These are phyloP conservation scores for Draba incana DNA, from an alignment of 345 rosid genomes.

Conservation along the genomic window DNA sequence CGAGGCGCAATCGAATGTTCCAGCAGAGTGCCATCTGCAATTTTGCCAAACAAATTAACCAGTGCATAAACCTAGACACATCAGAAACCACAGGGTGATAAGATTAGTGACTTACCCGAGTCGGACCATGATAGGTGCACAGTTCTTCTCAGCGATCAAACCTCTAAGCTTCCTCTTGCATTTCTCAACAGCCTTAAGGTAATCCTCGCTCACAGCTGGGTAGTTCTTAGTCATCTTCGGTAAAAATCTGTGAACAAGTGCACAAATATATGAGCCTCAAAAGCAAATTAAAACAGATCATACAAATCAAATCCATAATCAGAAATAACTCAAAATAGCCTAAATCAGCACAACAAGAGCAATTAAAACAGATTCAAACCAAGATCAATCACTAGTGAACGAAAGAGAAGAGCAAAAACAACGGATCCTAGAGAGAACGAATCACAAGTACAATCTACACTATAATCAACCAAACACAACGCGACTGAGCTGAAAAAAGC, in stretches of 20 bases:
- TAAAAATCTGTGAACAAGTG: not conserved
- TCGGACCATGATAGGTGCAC: slow-evolving; percentile 97
- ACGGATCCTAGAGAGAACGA: not conserved
- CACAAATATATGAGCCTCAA: slow-evolving; percentile 7
- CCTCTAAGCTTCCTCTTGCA: slow-evolving; percentile 86
- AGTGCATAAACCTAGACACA: not conserved
- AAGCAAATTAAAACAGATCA: too few relatives aligned
- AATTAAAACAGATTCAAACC: not conserved
- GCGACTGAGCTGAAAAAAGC: not conserved
- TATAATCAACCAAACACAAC: not conserved
- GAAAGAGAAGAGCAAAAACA: not conserved
- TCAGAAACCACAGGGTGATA: not conserved
- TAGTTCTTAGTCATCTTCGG: slow-evolving; percentile 76
- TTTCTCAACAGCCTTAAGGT: slow-evolving; percentile 76
- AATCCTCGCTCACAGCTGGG: slow-evolving; percentile 82
- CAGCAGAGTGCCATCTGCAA: slow-evolving; percentile 97
- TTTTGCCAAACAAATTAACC: slow-evolving; percentile 1
- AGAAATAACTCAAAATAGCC: not conserved
- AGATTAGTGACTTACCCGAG: slow-evolving; percentile 58
- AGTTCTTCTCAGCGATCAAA: slow-evolving; percentile 81
- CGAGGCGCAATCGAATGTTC: slow-evolving; percentile 78
- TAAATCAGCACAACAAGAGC: not conserved
- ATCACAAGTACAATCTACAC: not conserved
- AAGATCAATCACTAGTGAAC: slow-evolving; percentile 7
- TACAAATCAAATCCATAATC: slow-evolving; percentile 9